phyloP scores from a whole-genome alignment of 2,329 filamentous ascomycete species.

The Xylaria sp. region DNA sequence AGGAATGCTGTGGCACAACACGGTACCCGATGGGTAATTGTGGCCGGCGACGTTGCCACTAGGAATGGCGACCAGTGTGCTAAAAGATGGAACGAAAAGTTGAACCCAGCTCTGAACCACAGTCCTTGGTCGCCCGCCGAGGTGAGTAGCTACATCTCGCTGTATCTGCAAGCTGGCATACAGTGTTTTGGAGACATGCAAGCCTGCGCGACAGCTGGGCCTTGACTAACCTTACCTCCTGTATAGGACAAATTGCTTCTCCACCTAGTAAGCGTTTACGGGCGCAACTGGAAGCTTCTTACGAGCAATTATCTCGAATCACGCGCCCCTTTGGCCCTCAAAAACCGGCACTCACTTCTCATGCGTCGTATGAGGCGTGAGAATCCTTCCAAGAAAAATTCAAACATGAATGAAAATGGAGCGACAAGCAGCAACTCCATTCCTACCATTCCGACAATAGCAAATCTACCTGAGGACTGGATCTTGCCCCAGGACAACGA shows the following conservation, averaged over 20 bases:
- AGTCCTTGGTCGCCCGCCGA: slow-evolving; percentile 2
- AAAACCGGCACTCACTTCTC: slow-evolving; percentile 1
- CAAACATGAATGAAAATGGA: neutral
- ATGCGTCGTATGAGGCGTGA: neutral
- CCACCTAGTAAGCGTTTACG: slow-evolving; percentile 3
- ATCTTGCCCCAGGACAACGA: neutral
- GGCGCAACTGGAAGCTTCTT: neutral
- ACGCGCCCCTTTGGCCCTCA: neutral
- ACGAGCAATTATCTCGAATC: neutral
- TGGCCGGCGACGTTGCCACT: neutral
- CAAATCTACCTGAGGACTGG: neutral
- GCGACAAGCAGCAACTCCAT: neutral
- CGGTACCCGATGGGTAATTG: neutral
- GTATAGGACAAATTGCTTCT: neutral
- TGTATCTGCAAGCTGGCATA: neutral
- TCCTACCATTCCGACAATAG: neutral
- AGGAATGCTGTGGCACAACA: neutral
- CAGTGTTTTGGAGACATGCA: neutral
- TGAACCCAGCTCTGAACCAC: neutral
- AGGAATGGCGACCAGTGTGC: slow-evolving; percentile 1
- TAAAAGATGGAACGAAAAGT: slow-evolving; percentile 1
- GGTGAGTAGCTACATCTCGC: neutral
- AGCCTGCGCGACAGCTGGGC: neutral
- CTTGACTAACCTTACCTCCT: neutral
- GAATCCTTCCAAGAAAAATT: neutral